Base-by-base conservation (phyloP, 441 rosid species). In the Croton setiger region DNA sequence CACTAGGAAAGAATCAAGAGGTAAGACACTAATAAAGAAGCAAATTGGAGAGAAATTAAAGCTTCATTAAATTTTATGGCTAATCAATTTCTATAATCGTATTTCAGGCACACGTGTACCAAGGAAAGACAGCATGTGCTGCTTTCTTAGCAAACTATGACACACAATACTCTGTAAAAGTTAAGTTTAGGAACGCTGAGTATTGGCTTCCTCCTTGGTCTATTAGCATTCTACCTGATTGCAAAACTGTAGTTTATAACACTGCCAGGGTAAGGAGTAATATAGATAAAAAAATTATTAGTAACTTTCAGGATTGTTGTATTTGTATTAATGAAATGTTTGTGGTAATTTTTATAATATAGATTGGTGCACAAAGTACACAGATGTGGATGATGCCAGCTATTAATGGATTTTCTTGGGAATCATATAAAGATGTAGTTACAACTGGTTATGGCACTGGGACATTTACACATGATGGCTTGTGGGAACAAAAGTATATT, bases 141-240 rank as follows among this genome's bases (percentile, higher is more conserved):
- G 97, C 99, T 37, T 95, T 95, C 79, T 87, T 95, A 65, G 84
- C 98, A 48, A 95, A 95, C 72, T 86, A 90, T 72, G 82, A 95
- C 70, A 73, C 83, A 41, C 78, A 59, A 58, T 71, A 87, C 53
- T 71, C 74, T n/a, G 88, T 85, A 15, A 85, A 75, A 82, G 97
- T 95, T 65, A 71, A 88, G 39, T 95, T 87, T 44, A 72, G 93
- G 66, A 83, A 74, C 68, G 81, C 58, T 64, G 87, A 86, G 69
- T 95, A 90, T 75, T 86, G 86, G 75, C 79, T 95, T 61, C 99
- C 99, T 64, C 95, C 92, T 15, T 95, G 99, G 99, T 92, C 99
- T 60, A 79, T 95, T 72, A 95, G 99, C 79, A 76, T 95, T 73
- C 96, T 95, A 51, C 99, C 98, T n/a, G 99, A 92, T 81, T 95